Percentiles rank a stretch among this genome's conserved stretches.
Evolutionary conservation across 2,329 filamentous ascomycete genomes (phyloP).

Genomic region (Paecilomyces variotii): DNA sequence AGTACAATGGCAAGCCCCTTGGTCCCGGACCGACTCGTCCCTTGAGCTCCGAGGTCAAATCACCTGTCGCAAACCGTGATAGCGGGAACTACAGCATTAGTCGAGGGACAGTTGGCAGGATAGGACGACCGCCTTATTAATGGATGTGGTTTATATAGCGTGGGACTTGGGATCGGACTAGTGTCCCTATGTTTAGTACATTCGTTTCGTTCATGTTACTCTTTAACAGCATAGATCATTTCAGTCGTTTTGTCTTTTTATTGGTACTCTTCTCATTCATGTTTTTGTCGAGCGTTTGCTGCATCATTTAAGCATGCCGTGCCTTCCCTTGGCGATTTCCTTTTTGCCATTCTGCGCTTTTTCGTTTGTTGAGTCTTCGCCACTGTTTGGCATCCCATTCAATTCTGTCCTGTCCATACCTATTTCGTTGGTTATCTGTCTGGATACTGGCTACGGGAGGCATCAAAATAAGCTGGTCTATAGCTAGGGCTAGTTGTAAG

Average conservation of each 20-base stretch:
- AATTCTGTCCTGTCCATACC: background rate
- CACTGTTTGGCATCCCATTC: background rate
- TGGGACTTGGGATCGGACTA: background rate
- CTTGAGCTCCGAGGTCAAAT: background rate
- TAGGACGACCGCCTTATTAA: slow-evolving; percentile 18
- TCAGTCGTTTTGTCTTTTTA: background rate
- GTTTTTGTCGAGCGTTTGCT: background rate
- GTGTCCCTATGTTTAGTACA: background rate
- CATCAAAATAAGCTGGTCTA: background rate
- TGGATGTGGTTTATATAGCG: background rate
- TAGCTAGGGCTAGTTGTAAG: background rate
- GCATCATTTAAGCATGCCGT: background rate
- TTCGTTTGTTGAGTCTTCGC: background rate
- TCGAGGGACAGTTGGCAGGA: slow-evolving; percentile 7
- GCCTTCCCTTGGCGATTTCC: background rate
- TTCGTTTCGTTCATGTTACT: background rate
- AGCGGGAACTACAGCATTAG: background rate
- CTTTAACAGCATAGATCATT: background rate
- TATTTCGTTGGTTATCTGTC: background rate
- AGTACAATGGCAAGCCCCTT: background rate
- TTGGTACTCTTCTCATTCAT: background rate
- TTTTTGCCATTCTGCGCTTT: background rate
- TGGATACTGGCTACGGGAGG: background rate
- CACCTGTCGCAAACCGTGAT: background rate
- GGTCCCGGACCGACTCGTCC: background rate